Conservation (phyloP, 495 filamentous ascomycete species). For the Penicillium lividum region DNA sequence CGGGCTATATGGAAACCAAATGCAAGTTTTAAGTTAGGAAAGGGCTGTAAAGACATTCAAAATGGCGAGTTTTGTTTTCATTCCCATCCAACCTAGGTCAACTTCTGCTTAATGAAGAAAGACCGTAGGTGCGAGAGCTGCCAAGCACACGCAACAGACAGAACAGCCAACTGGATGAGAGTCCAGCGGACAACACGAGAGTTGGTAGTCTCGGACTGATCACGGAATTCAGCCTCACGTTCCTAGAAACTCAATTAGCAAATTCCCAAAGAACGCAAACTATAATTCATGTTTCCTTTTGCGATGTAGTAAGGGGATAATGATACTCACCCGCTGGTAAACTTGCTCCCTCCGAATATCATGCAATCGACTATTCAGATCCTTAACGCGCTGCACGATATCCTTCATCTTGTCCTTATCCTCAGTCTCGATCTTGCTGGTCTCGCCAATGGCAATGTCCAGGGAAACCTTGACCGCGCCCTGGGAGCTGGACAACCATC, state of each 20-base stretch:
- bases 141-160: conserved; percentile 93
- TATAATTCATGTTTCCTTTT: neutral
- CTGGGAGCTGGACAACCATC: conserved; percentile 68
- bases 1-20: conserved; percentile 14
- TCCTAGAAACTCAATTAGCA: conserved; percentile 56
- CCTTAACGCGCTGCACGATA: conserved; percentile 84
- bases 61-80: conserved; percentile 5
- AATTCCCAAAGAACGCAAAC: neutral
- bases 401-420: conserved; percentile 94
- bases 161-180: conserved; percentile 81
- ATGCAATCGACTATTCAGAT: conserved; percentile 82
- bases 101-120: conserved; percentile 99
- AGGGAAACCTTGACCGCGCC: conserved; percentile 81
- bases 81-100: conserved; percentile 53
- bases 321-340: conserved; percentile 81
- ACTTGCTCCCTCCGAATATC: conserved; percentile 94
- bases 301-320: neutral
- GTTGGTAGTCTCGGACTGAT: conserved; percentile 94
- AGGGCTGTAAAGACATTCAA: conserved; percentile 19
- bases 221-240: conserved; percentile 96
- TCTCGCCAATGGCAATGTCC: conserved; percentile 94
- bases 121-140: conserved; percentile 91
- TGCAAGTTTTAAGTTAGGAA: conserved; percentile 22
- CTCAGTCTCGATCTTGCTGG: conserved; percentile 87
- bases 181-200: conserved; percentile 92